Base-by-base conservation (phyloP, 257 asterid genomes). In the Solanum acaule region DNA sequence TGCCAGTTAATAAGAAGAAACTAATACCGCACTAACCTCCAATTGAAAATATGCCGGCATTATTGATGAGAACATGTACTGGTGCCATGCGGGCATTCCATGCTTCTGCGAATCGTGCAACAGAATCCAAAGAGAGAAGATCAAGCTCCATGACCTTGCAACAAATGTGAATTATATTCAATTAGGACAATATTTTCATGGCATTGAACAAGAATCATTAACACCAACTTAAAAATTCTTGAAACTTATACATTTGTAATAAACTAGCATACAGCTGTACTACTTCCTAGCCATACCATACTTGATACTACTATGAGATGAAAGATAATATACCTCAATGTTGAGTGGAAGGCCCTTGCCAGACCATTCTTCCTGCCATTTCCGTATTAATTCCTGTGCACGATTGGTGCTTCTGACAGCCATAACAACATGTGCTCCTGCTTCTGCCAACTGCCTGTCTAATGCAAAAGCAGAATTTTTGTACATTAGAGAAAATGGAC, bases 381-480 rank as follows among this genome's bases (percentile, higher is more conserved):
- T 92, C 82, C 87, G 91, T 72, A 97, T 93, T 93, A 96, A 91
- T 61, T 95, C 97, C 89, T 86, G 91, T 22, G 99, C 99, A 0
- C 95, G 95, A 88, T 92, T 92, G 4, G 95, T 87, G 86, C 95
- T 97, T 90, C 99, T 93, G 63, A 96, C 99, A 6, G 99, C 99
- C 99, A 97, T 97, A 90, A 96, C 93, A 25, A 96, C 98, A 89
- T 96, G 99, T 3, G 94, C 99, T 59, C 99, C 98, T 86, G 98
- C 93, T 91, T 97, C 98, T 1, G 98, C 98, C 94, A 97, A 92
- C 91, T 96, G 99, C 91, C 97, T 94, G 92, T 72, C 82, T 87
- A 75, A 88, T 82, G 86, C 86, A 86, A 25, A 88, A 86, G 34
- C 27, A 42, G 88, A 88, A 68, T 76, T 84, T 49, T 76, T 85